Conservation (phyloP, 176 grass and related monocot species). For the Neostapfia colusana region DNA sequence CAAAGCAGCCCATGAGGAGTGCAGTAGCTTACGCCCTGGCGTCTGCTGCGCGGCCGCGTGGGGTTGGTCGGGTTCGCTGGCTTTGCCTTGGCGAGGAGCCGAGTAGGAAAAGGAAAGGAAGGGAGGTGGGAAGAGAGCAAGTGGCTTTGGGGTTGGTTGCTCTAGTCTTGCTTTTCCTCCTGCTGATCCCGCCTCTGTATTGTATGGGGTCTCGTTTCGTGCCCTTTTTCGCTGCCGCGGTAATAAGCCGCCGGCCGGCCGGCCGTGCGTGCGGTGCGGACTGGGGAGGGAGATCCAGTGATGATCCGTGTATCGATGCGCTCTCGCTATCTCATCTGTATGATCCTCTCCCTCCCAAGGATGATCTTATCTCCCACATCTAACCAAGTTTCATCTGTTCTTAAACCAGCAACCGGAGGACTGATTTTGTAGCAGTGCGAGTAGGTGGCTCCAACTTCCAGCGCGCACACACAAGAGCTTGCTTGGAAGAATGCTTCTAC, state of each 20-base stretch:
- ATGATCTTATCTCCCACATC: neutral
- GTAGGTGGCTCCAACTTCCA: neutral
- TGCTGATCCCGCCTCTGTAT: neutral
- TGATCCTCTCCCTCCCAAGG: neutral
- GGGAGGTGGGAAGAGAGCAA: neutral
- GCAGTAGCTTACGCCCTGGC: neutral
- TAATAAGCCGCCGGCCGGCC: conserved; percentile 2
- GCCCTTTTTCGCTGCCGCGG: conserved; percentile 17
- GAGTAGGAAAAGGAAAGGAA: neutral
- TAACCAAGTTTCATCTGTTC: neutral
- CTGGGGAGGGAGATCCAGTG: neutral
- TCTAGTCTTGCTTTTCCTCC: neutral
- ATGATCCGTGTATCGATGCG: neutral
- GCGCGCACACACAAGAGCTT: neutral
- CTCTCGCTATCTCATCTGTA: neutral
- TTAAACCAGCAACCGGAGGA: neutral
- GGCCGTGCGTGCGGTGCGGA: neutral
- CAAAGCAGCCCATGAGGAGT: conserved; percentile 74
- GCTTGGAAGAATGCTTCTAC: neutral
- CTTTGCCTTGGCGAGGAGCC: conserved; percentile 1
- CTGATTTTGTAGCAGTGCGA: neutral
- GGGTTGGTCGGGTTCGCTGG: neutral
- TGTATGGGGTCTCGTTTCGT: conserved; percentile 11
- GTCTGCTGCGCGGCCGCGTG: neutral
- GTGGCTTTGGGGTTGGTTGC: conserved; percentile 18